A percentile compares a stretch with the other conserved stretches of the same genome.
Evolutionary conservation across 371 early-diverging fungal species (phyloP).

Genomic region (Mortierella sp.): DNA sequence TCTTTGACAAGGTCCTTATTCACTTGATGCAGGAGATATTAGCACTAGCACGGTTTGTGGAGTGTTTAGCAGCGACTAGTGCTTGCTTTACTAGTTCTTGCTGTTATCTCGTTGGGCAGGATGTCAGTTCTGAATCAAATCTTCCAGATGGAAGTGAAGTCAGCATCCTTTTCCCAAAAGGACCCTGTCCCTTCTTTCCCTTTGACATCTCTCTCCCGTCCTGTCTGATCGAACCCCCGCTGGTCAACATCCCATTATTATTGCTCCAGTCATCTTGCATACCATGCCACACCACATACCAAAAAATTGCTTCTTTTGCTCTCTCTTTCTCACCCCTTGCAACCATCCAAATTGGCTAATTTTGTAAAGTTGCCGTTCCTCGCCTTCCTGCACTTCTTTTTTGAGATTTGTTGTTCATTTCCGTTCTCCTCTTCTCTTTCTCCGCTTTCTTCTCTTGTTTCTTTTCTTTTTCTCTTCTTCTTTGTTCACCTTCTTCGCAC

Average conservation of each 20-base stretch:
- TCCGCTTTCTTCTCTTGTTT: not conserved
- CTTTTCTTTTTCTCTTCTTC: slow-evolving; percentile 1
- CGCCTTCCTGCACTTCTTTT: slow-evolving; percentile 1
- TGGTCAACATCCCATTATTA: not conserved
- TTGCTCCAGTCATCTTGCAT: not conserved
- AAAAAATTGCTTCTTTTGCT: slow-evolving; percentile 9
- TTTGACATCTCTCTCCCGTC: not conserved
- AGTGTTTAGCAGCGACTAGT: too few species aligned
- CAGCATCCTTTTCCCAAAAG: not conserved
- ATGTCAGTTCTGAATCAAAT: not conserved
- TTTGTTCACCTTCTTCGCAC: not conserved
- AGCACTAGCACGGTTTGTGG: too few species aligned
- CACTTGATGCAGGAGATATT: too few species aligned
- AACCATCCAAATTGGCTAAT: slow-evolving; percentile 1
- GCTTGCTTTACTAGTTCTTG: too few species aligned
- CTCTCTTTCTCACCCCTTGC: not conserved
- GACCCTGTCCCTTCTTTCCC: not conserved
- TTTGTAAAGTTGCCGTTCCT: not conserved
- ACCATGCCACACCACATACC: not conserved
- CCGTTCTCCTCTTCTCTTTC: not conserved
- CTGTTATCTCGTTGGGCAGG: not conserved
- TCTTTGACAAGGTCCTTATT: too few species aligned
- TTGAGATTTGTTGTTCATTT: not conserved
- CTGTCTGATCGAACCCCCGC: not conserved
- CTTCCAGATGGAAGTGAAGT: not conserved